A percentile compares a stretch with the other conserved stretches of the same genome.
Conservation (phyloP, 129 eudicot genomes). For the Flaveria robusta region DNA sequence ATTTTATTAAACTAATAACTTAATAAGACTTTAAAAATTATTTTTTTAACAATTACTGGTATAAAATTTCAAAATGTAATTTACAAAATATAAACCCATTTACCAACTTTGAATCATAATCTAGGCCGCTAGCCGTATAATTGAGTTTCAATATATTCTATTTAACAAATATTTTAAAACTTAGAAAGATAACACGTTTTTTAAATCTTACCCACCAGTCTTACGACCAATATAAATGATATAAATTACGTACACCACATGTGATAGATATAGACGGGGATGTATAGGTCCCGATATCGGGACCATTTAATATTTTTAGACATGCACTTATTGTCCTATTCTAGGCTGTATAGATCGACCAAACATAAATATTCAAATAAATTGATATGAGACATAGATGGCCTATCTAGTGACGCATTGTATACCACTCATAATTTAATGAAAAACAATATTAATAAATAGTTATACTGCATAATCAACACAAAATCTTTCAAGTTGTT, state of each 20-base stretch:
- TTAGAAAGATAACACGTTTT: too few species aligned
- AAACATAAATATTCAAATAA: not conserved
- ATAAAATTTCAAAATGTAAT: too few species aligned
- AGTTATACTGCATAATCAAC: too few species aligned
- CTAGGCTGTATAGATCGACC: not conserved
- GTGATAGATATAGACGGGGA: not conserved
- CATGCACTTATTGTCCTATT: conserved; percentile 3
- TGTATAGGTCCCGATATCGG: not conserved
- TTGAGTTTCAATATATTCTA: too few species aligned
- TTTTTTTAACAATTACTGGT: too few species aligned
- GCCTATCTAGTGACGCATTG: not conserved
- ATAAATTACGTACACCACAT: not conserved
- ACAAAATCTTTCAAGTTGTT: too few species aligned
- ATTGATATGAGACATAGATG: not conserved
- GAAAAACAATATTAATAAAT: not conserved
- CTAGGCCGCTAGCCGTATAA: too few species aligned
- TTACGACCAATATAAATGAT: not conserved
- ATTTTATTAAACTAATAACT: too few species aligned
- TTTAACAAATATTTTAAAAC: too few species aligned
- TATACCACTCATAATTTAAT: not conserved
- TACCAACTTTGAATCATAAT: too few species aligned
- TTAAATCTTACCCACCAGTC: not conserved
- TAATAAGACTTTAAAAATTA: too few species aligned
- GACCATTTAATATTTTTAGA: not conserved
- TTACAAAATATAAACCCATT: too few species aligned